A percentile compares a stretch with the other conserved stretches of the same genome.
Evolutionary conservation across 2,329 filamentous ascomycete species (phyloP).

Genomic region (Coniella vitis): DNA sequence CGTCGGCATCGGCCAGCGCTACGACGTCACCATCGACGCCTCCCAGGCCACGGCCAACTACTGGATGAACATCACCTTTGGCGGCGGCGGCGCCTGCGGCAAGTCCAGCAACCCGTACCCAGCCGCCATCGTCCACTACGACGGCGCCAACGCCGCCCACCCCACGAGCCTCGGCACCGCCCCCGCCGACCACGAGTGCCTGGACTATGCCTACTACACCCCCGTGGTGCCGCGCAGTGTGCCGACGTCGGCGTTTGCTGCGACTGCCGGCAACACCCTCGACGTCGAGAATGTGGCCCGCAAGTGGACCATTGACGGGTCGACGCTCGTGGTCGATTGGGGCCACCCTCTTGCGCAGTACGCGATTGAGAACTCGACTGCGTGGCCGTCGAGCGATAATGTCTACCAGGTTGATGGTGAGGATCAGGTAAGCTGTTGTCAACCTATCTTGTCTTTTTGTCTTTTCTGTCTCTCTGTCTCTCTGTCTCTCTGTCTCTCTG

Average conservation of each 20-base stretch:
- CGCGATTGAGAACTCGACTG: conserved; percentile 23
- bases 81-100: conserved; percentile 25
- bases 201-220: conserved; percentile 32
- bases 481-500: too few species aligned
- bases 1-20: conserved; percentile 41
- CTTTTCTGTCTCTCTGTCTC: too few species aligned
- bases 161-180: conserved; percentile 26
- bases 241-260: conserved; percentile 21
- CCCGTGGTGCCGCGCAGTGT: conserved; percentile 25
- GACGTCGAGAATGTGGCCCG: conserved; percentile 20
- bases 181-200: conserved; percentile 9
- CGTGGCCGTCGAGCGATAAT: conserved; percentile 22
- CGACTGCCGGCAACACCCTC: conserved; percentile 20
- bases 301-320: conserved; percentile 29
- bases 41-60: conserved; percentile 28
- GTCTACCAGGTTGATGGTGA: conserved; percentile 23
- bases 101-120: conserved; percentile 25
- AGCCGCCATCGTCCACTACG: conserved; percentile 34
- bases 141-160: conserved; percentile 23
- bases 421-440: conserved; percentile 11
- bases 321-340: conserved; percentile 33
- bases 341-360: conserved; percentile 33
- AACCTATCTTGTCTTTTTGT: too few species aligned
- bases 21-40: conserved; percentile 41
- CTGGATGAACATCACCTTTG: conserved; percentile 33